These are phyloP conservation scores for Fagus sylvatica DNA, from an alignment of 306 rosid species.

Conservation along the genomic window DNA sequence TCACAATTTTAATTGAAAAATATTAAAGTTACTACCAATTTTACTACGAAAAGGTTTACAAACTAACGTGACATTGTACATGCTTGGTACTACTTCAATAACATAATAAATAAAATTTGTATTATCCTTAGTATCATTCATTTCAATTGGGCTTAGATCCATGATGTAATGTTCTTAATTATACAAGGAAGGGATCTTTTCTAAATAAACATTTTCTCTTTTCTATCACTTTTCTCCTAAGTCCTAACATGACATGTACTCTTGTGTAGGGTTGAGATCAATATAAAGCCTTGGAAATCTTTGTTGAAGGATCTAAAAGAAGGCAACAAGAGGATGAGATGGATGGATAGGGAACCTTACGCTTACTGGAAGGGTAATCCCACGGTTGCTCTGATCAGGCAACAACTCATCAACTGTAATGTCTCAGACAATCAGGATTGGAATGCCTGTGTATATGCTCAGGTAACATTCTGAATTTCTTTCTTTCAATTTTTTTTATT, in stretches of 20 bases:
- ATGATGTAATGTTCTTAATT: too few relatives aligned
- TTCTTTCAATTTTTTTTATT: background rate
- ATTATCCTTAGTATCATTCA: too few relatives aligned
- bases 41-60: too few relatives aligned
- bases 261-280: conserved; percentile 65
- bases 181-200: too few relatives aligned
- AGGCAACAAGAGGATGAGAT: conserved; percentile 57
- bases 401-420: conserved; percentile 80
- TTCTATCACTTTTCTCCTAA: background rate
- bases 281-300: conserved; percentile 79
- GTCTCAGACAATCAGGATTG: conserved; percentile 69
- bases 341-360: conserved; percentile 71
- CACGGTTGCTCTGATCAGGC: conserved; percentile 61
- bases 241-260: background rate
- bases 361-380: conserved; percentile 98
- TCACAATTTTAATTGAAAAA: too few relatives aligned
- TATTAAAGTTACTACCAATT: too few relatives aligned
- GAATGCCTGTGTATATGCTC: conserved; percentile 79
- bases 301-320: conserved; percentile 64
- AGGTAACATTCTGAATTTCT: conserved; percentile 41
- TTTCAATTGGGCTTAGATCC: too few relatives aligned
- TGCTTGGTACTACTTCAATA: too few relatives aligned
- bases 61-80: too few relatives aligned
- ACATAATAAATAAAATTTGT: too few relatives aligned
- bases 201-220: background rate